Conservation (phyloP, 164 flowering plant genomes). For the Umbellularia californica region DNA sequence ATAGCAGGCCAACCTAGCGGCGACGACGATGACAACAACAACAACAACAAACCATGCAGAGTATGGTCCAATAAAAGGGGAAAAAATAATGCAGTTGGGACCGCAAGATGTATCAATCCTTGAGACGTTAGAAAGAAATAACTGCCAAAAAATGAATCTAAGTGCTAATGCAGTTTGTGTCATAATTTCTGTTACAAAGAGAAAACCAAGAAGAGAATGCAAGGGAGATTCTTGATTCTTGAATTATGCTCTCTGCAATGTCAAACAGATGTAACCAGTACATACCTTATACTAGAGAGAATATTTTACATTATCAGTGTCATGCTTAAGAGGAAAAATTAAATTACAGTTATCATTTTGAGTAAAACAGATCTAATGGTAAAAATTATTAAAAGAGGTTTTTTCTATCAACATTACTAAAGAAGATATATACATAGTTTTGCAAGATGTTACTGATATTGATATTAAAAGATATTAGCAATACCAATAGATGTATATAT, state of each 20-base stretch:
- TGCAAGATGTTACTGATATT: neutral
- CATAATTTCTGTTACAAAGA: neutral
- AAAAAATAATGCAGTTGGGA: too few species aligned
- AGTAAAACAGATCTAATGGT: neutral
- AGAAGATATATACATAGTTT: too few species aligned
- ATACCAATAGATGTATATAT: too few species aligned
- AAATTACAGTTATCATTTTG: neutral
- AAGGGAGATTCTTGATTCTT: too few species aligned
- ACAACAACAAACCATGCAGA: neutral
- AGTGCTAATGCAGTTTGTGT: neutral
- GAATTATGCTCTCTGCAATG: too few species aligned
- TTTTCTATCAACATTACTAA: too few species aligned
- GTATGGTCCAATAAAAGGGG: too few species aligned
- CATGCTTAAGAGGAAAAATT: neutral
- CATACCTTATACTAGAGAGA: neutral
- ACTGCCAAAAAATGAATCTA: neutral
- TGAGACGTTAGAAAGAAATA: neutral
- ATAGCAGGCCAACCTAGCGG: too few species aligned
- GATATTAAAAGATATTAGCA: neutral
- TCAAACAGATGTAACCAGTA: neutral
- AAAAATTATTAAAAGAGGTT: neutral
- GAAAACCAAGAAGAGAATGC: neutral
- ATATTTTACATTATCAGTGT: too few species aligned
- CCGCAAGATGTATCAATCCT: neutral
- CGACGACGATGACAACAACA: too few species aligned